Percentiles rank a stretch among this genome's conserved stretches.
phyloP scores from a whole-genome alignment of 2,329 filamentous ascomycete genomes.

The Beauveria sp. region DNA sequence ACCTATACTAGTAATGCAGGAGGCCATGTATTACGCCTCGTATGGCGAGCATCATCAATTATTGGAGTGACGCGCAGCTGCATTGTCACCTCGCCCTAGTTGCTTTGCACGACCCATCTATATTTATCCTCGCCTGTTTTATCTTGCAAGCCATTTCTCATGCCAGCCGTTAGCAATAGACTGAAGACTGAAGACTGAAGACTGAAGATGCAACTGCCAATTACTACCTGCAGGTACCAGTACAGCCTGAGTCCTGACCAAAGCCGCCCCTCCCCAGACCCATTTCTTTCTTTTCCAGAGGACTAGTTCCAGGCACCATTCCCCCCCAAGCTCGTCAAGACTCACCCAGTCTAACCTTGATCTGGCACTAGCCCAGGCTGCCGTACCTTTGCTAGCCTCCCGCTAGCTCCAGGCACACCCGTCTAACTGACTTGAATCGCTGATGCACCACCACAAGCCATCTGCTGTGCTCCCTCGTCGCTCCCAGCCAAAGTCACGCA shows the following conservation, averaged over 20 bases:
- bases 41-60: background rate
- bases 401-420: background rate
- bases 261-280: background rate
- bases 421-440: background rate
- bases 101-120: background rate
- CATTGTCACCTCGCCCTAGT: background rate
- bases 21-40: background rate
- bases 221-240: background rate
- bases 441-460: background rate
- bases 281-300: background rate
- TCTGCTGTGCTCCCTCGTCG: background rate
- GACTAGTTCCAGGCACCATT: constrained; percentile 10
- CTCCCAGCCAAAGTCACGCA: background rate
- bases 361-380: constrained; percentile 3
- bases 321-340: background rate
- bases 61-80: background rate
- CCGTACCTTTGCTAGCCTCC: background rate
- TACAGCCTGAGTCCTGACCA: background rate
- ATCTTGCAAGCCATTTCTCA: background rate
- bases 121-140: constrained; percentile 7
- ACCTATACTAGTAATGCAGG: background rate
- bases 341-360: background rate
- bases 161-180: background rate
- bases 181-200: background rate
- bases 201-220: background rate